A percentile compares a stretch with the other conserved stretches of the same genome.
phyloP scores from a whole-genome alignment of 306 rosid genomes.

The Glycine soja region DNA sequence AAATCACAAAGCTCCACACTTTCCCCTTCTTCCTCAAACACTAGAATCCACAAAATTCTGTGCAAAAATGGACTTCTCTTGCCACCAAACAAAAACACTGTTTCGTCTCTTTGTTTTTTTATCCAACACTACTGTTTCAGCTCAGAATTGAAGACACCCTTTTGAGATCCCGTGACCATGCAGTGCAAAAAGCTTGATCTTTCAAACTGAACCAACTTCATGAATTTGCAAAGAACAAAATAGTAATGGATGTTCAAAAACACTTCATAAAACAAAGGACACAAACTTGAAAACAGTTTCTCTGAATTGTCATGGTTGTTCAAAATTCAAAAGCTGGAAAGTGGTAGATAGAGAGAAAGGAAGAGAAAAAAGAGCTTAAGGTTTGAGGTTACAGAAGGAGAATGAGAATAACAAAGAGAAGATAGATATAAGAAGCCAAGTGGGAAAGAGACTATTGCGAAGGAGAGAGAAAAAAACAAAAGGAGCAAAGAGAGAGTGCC shows the following conservation, averaged over 20 bases:
- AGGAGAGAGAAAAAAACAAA: constrained; percentile 40
- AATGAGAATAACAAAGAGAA: background rate
- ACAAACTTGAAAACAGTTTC: background rate
- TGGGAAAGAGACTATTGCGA: constrained; percentile 41
- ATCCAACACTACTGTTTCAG: background rate
- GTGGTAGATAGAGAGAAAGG: background rate
- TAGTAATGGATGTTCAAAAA: background rate
- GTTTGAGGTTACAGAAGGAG: background rate
- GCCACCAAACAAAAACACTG: constrained; percentile 18
- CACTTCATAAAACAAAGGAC: background rate
- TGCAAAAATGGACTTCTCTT: background rate
- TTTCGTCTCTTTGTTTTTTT: background rate
- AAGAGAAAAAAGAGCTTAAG: background rate
- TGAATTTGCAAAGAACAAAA: background rate
- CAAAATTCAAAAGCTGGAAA: background rate
- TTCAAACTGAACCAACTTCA: constrained; percentile 17
- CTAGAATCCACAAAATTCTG: background rate
- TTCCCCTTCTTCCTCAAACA: background rate
- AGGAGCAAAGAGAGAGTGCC: constrained; percentile 44
- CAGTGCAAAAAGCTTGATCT: background rate
- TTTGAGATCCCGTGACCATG: constrained; percentile 25
- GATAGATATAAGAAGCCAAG: constrained; percentile 39
- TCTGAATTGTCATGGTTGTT: background rate
- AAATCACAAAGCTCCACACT: constrained; percentile 1
- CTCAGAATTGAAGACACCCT: constrained; percentile 29